Evolutionary conservation across 495 filamentous ascomycete species (phyloP), one percentile per base, ranked within the genome.

Genomic region (Penicillium arizonense): DNA sequence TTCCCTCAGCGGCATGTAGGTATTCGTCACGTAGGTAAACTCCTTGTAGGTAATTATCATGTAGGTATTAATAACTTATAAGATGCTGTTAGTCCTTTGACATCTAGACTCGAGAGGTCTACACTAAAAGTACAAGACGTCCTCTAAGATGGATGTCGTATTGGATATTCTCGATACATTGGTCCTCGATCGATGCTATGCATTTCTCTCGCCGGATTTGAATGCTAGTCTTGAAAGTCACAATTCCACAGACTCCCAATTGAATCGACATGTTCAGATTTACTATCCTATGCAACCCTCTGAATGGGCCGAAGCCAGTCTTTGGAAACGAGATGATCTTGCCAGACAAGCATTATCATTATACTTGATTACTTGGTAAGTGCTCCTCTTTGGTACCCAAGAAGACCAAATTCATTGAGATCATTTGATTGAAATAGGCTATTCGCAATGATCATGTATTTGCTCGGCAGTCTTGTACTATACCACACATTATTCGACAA

Each of bases 401-500:
- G 11, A 1, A 26, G 13, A 13, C 41, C 8, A 1, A 39, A 18
- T 2, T 54, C 10, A 54, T 10, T 35, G 40, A 44, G 43, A 43
- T 39, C 16, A 36, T 45, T 12, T 21, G 21, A 23, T 18, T 8
- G 4, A 20, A 20, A 26, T 61, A 91, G 87, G 81, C 57, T 89
- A 59, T 88, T 87, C 62, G 86, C 85, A 50, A 66, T 84, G 37
- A 44, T 82, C 20, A 71, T 87, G 57, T 91, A 91, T 75, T 89
- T 88, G 62, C 30, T 84, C 46, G 86, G 85, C 62, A 83, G 88
- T 35, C 77, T 82, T 24, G 70, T 95, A 39, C 88, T 89, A 45
- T 96, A 94, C 75, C 47, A 85, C 66, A 90, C 92, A 72, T 72
- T 96, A 71, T 97, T 91, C 76, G 91, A 97, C 77, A 90, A 97